A percentile compares a stretch with the other conserved stretches of the same genome.
Evolutionary conservation across 2,329 filamentous ascomycete species (phyloP).

Genomic region (Hypocreales sp.): DNA sequence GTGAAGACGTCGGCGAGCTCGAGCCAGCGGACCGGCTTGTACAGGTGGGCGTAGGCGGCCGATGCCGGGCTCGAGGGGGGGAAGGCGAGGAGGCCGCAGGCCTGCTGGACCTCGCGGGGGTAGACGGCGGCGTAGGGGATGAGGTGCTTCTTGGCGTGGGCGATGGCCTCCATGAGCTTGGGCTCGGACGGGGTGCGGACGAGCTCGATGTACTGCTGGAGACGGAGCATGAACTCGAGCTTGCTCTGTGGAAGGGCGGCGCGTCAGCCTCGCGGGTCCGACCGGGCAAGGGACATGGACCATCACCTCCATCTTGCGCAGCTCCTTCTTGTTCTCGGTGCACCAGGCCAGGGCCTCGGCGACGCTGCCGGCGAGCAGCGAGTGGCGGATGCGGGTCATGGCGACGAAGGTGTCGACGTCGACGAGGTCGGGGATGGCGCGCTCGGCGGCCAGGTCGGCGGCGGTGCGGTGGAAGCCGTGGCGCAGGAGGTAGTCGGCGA

Average conservation of each 20-base stretch:
- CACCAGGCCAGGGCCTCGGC: constrained; percentile 80
- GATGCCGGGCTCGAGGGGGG: constrained; percentile 31
- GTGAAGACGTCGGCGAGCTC: constrained; percentile 69
- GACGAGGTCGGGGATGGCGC: constrained; percentile 64
- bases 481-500: constrained; percentile 86
- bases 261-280: neutral
- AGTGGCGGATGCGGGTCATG: constrained; percentile 64
- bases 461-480: constrained; percentile 72
- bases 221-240: constrained; percentile 81
- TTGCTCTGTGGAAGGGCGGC: constrained; percentile 40
- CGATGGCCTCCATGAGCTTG: constrained; percentile 61
- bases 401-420: constrained; percentile 79
- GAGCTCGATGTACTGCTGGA: constrained; percentile 92
- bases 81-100: constrained; percentile 69
- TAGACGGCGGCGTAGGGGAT: constrained; percentile 54
- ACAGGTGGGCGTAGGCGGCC: constrained; percentile 40
- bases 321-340: constrained; percentile 77
- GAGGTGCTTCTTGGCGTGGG: constrained; percentile 72
- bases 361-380: constrained; percentile 54
- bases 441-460: constrained; percentile 55
- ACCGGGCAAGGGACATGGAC: neutral
- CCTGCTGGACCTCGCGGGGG: constrained; percentile 51
- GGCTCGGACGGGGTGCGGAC: constrained; percentile 49
- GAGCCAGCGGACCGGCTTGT: constrained; percentile 57
- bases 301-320: constrained; percentile 74